Evolutionary conservation across 345 rosid species (phyloP).

Genomic region (Garcia nutans): DNA sequence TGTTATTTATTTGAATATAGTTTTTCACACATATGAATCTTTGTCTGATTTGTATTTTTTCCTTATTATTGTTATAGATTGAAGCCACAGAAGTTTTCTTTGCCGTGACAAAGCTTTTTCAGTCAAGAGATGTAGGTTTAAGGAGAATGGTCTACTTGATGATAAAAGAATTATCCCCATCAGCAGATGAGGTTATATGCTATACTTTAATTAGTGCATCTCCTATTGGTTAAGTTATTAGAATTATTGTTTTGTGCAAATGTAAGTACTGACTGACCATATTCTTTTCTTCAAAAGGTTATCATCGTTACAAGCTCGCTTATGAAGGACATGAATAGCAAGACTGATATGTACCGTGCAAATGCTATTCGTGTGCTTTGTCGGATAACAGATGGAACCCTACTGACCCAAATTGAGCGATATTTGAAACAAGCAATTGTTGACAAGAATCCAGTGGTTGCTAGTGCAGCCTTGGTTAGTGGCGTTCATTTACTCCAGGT

Average conservation of each 20-base stretch:
- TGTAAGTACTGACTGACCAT: constrained; percentile 21
- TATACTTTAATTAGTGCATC: constrained; percentile 4
- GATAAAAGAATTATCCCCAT: constrained; percentile 96
- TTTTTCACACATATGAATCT: background rate
- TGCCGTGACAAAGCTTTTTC: constrained; percentile 94
- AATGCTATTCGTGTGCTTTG: constrained; percentile 99
- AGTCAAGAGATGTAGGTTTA: constrained; percentile 83
- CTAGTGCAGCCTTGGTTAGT: constrained; percentile 98
- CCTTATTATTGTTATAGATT: constrained; percentile 39
- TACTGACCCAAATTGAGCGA: constrained; percentile 88
- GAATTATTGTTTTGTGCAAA: constrained; percentile 1
- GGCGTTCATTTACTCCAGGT: constrained; percentile 98
- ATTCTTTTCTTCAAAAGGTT: constrained; percentile 44
- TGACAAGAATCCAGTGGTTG: constrained; percentile 97
- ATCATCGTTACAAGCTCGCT: constrained; percentile 97
- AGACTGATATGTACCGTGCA: constrained; percentile 96
- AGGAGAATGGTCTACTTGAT: constrained; percentile 99
- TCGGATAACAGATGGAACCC: constrained; percentile 88
- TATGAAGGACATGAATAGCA: constrained; percentile 99
- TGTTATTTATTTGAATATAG: background rate
- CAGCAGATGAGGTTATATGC: constrained; percentile 84
- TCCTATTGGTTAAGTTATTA: background rate
- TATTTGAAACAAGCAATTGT: constrained; percentile 98
- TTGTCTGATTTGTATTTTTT: constrained; percentile 13
- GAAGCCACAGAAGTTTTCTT: constrained; percentile 98